Base-by-base conservation (phyloP, 352 stramenopile species). In the Phytophthora citricola region DNA sequence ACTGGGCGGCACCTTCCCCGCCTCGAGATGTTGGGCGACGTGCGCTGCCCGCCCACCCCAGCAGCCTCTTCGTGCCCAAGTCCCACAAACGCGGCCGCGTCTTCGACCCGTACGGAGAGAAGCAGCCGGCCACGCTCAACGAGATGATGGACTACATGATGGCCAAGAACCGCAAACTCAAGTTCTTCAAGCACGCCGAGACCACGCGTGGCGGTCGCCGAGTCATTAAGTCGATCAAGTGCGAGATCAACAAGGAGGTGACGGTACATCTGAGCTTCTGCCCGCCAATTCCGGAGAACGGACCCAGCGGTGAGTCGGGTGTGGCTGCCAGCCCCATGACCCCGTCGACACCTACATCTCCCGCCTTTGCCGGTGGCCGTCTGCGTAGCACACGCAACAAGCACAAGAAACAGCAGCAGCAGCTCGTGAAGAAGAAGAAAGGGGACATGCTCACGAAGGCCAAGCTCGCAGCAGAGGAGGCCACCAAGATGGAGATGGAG, bases 91-190 rank as follows among this genome's bases (percentile, higher is more conserved):
- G 87, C 48, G 76, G 81, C 39, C 80, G 87, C 5, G 83, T 95
- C 5, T 94, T 95, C 56, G 87, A 95, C 41, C 85, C 85, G 2
- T 92, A 81, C 66, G 87, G 87, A 65, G 85, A 94, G 69, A 93
- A 94, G 54, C 85, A 94, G 61, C 87, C 87, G 11, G 79, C 79
- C 29, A 94, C 83, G 20, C 74, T 95, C 41, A 92, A 91, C 47
- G 85, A 95, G 55, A 95, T 95, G 87, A 94, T 95, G 87, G 87
- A 95, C 64, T 95, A 82, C 60, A 89, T 95, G 78, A 93, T 93
- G 82, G 82, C 80, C 53, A 92, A 92, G 58, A 95, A 93, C 59
- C 85, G 85, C 58, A 93, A 93, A 55, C 83, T 93, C 72, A 94
- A 94, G 72, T 95, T 95, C 54, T 94, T 91, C 66, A 95, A 95